Percentiles rank a stretch among this genome's conserved stretches.
Conservation (phyloP, 352 stramenopile species). For the Elongisporangium senticosum region DNA sequence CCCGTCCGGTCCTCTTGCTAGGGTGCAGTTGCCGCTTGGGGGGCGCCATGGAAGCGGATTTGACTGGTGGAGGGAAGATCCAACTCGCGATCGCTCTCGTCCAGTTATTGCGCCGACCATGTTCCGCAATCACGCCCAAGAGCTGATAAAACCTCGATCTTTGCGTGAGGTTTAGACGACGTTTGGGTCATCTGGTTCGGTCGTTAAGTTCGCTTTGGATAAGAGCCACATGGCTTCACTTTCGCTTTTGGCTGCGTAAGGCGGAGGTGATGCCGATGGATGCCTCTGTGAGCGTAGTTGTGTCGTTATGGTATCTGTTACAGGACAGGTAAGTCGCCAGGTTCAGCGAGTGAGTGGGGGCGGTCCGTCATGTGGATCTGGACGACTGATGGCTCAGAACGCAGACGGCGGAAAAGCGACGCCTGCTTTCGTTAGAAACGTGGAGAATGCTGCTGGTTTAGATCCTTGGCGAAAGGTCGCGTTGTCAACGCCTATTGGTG, state of each 20-base stretch:
- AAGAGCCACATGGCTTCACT: constrained; percentile 6
- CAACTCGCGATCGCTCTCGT: constrained; percentile 17
- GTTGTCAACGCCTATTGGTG: not conserved
- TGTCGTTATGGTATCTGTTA: not conserved
- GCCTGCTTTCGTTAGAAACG: not conserved
- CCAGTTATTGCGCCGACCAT: constrained; percentile 20
- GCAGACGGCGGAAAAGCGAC: not conserved
- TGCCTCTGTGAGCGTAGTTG: not conserved
- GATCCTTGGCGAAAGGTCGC: not conserved
- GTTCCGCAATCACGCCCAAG: constrained; percentile 1
- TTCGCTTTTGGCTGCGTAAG: constrained; percentile 21
- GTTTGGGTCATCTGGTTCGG: not conserved
- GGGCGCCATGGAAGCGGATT: not conserved
- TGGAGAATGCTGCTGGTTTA: not conserved
- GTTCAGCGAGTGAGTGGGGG: not conserved
- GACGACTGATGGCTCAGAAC: not conserved
- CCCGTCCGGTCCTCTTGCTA: constrained; percentile 21
- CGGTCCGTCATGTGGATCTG: not conserved
- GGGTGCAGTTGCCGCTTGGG: constrained; percentile 15
- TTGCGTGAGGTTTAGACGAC: not conserved
- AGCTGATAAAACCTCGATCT: constrained; percentile 4
- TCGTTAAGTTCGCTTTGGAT: not conserved
- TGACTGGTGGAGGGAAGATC: constrained; percentile 1
- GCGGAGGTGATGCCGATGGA: not conserved
- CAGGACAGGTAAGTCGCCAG: not conserved